These are phyloP conservation scores for Lathyrus sativus DNA, from an alignment of 306 rosid species.

Conservation along the genomic window DNA sequence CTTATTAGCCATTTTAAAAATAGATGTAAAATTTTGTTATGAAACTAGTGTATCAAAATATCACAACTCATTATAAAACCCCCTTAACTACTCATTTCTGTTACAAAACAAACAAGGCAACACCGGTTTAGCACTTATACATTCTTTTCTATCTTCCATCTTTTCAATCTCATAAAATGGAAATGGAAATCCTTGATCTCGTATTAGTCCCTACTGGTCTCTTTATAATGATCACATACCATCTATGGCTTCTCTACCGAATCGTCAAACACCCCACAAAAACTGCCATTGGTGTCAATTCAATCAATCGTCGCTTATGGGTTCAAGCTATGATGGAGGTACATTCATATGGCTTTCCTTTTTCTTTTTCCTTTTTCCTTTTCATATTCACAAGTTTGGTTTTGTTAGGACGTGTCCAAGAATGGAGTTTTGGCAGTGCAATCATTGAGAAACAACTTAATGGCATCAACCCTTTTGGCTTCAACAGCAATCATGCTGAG, in stretches of 20 bases:
- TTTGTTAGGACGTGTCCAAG: conserved; percentile 58
- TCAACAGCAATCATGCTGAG: conserved; percentile 84
- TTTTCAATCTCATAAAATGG: conserved; percentile 30
- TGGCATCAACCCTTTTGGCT: conserved; percentile 90
- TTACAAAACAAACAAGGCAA: conserved; percentile 31
- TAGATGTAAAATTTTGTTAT: too few species aligned
- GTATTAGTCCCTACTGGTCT: conserved; percentile 69
- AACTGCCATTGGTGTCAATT: conserved; percentile 78
- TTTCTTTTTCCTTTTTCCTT: background rate
- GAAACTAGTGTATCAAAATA: too few species aligned
- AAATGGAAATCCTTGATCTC: conserved; percentile 52
- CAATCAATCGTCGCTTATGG: conserved; percentile 89
- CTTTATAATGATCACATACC: conserved; percentile 59
- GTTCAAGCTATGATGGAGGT: conserved; percentile 98
- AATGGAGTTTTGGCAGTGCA: conserved; percentile 87
- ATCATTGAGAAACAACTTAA: conserved; percentile 78
- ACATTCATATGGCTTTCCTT: background rate
- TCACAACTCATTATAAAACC: background rate
- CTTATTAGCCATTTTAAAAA: too few species aligned
- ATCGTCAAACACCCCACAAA: conserved; percentile 60
- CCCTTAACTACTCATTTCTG: background rate
- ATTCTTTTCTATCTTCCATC: conserved; percentile 16
- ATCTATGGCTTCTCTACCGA: conserved; percentile 68
- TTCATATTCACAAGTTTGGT: background rate
- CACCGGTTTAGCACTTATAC: conserved; percentile 39